phyloP scores from a whole-genome alignment of 192 early-diverging fungal species.

The Powellomyces hirtus region DNA sequence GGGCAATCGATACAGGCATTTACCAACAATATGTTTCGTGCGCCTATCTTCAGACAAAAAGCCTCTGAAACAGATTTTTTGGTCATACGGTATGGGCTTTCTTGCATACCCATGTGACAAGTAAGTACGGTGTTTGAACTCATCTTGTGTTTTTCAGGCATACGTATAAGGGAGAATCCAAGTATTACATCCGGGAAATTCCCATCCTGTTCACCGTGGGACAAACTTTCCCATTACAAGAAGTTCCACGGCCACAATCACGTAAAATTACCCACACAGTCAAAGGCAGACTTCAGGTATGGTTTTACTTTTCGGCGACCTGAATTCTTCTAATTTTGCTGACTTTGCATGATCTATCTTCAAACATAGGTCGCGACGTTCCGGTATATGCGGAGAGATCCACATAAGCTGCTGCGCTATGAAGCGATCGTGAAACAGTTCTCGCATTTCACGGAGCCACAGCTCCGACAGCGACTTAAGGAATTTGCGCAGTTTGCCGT shows the following conservation, averaged over 20 bases:
- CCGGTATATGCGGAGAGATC: conserved; percentile 81
- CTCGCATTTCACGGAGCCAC: conserved; percentile 80
- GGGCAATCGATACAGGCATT: conserved; percentile 86
- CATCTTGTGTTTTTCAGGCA: conserved; percentile 35
- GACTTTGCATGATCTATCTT: too few species aligned
- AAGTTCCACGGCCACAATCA: conserved; percentile 93
- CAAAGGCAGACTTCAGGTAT: conserved; percentile 82
- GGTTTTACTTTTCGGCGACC: background rate
- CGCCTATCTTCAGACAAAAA: conserved; percentile 83
- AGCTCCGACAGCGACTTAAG: conserved; percentile 89
- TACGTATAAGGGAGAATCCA: conserved; percentile 72
- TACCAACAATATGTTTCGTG: conserved; percentile 93
- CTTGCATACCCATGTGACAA: background rate
- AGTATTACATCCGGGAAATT: conserved; percentile 84
- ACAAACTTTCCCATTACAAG: conserved; percentile 90
- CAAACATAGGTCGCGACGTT: conserved; percentile 70
- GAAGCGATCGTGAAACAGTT: conserved; percentile 77
- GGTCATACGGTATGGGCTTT: conserved; percentile 56
- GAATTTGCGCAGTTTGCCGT: conserved; percentile 95
- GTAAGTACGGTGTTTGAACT: background rate
- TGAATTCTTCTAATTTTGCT: background rate
- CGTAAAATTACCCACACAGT: conserved; percentile 85
- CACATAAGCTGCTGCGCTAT: conserved; percentile 70
- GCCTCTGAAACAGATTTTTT: conserved; percentile 77
- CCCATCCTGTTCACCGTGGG: conserved; percentile 82